phyloP scores from a whole-genome alignment of 257 asterid genomes.

The Capsicum pubescens region DNA sequence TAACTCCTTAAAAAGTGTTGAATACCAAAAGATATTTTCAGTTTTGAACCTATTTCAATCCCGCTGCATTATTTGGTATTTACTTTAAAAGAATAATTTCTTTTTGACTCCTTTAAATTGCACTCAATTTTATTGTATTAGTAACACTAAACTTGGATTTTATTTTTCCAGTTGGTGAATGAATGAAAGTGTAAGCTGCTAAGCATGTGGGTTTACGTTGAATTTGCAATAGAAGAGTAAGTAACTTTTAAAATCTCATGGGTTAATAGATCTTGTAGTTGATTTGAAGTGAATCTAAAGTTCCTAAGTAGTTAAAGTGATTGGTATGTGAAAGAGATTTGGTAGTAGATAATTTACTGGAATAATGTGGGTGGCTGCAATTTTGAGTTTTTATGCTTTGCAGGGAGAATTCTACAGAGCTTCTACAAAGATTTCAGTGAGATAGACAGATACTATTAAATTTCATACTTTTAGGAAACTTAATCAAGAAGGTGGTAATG shows the following conservation, averaged over 20 bases:
- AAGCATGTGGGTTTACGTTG: conserved; percentile 1
- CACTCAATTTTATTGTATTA: not conserved
- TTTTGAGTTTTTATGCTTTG: not conserved
- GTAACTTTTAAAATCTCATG: not conserved
- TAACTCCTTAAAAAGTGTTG: not conserved
- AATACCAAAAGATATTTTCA: not conserved
- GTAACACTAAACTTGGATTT: not conserved
- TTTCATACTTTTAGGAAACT: conserved; percentile 84
- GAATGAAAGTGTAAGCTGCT: not conserved
- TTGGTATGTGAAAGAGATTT: not conserved
- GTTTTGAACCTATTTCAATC: not conserved
- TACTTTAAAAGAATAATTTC: not conserved
- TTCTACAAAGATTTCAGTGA: conserved; percentile 84
- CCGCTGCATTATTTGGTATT: not conserved
- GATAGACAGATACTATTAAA: conserved; percentile 82
- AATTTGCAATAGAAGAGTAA: conserved; percentile 28
- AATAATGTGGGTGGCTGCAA: not conserved
- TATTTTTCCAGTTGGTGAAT: not conserved
- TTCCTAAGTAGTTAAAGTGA: not conserved
- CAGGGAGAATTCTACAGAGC: conserved; percentile 79
- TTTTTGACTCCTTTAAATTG: conserved; percentile 11
- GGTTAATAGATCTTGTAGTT: not conserved
- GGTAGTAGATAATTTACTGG: not conserved
- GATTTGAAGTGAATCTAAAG: conserved; percentile 9
- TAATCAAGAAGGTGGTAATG: conserved; percentile 91